A percentile compares a stretch with the other conserved stretches of the same genome.
Evolutionary conservation across 768 basidiomycete genomes (phyloP).

Genomic region (Rhodotorula paludigena): DNA sequence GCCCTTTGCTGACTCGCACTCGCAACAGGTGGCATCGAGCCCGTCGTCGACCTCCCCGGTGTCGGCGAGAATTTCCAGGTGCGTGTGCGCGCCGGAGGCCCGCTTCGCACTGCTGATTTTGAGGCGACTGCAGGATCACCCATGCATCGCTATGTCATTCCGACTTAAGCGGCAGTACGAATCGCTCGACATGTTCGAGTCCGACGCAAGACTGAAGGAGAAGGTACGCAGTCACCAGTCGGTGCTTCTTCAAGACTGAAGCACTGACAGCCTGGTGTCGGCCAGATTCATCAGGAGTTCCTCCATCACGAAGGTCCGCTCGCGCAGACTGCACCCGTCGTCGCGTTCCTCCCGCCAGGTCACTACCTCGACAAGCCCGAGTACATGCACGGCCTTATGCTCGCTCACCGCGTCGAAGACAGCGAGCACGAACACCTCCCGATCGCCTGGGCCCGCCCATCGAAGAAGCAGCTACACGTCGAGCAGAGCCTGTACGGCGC

Average conservation of each 20-base stretch:
- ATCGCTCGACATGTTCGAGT: slow-evolving; percentile 26
- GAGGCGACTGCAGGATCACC: slow-evolving; percentile 42
- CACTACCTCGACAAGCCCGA: slow-evolving; percentile 9
- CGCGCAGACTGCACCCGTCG: slow-evolving; percentile 16
- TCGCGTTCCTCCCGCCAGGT: slow-evolving; percentile 14
- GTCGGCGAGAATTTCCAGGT: slow-evolving; percentile 51
- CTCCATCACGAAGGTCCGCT: slow-evolving; percentile 4
- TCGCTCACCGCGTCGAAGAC: slow-evolving; percentile 12
- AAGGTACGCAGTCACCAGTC: too few species aligned
- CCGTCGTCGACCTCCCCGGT: slow-evolving; percentile 48
- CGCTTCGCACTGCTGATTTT: too few species aligned
- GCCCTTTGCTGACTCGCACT: neutral
- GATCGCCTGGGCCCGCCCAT: too few species aligned
- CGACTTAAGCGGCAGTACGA: slow-evolving; percentile 16
- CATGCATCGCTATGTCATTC: slow-evolving; percentile 12
- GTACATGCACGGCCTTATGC: neutral
- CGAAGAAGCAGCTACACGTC: slow-evolving; percentile 4
- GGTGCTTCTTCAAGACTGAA: too few species aligned
- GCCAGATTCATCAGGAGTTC: neutral
- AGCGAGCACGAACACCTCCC: too few species aligned
- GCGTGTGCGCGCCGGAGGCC: too few species aligned
- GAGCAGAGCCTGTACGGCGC: slow-evolving; percentile 7
- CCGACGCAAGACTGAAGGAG: too few species aligned
- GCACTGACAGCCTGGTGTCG: neutral
- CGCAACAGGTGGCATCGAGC: slow-evolving; percentile 40